Percentiles rank a stretch among this genome's conserved stretches.
phyloP scores from a whole-genome alignment of 257 asterid genomes.

The Anisodus tanguticus region DNA sequence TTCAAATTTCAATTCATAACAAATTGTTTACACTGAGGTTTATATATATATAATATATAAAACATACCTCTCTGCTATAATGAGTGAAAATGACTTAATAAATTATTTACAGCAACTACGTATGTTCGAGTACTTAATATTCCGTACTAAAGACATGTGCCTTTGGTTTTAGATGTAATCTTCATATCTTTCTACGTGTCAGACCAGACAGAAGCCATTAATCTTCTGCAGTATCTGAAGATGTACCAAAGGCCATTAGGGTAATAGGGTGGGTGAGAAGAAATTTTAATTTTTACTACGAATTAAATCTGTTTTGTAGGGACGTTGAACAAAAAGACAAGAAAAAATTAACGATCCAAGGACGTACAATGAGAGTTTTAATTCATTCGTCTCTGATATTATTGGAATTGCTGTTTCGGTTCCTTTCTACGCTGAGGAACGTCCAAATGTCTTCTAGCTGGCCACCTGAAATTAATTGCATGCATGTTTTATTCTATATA shows the following conservation, averaged over 20 bases:
- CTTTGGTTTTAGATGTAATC: neutral
- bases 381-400: conserved; percentile 17
- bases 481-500: neutral
- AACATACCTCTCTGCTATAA: too few relatives aligned
- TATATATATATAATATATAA: too few relatives aligned
- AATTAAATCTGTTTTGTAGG: neutral
- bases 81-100: too few relatives aligned
- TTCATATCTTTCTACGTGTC: neutral
- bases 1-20: too few relatives aligned
- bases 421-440: conserved; percentile 9
- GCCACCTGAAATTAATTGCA: conserved; percentile 35
- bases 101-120: too few relatives aligned
- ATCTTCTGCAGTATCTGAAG: neutral
- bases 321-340: neutral
- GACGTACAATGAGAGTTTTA: conserved; percentile 5
- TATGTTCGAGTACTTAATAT: too few relatives aligned
- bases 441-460: neutral
- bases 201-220: conserved; percentile 20
- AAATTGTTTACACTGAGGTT: too few relatives aligned
- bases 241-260: neutral
- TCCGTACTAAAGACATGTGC: neutral
- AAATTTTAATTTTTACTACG: neutral
- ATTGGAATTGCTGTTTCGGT: conserved; percentile 36
- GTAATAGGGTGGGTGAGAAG: neutral
- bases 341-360: neutral